Evolutionary conservation across 106 monocot genomes (phyloP).

Genomic region (Acorus gramineus): DNA sequence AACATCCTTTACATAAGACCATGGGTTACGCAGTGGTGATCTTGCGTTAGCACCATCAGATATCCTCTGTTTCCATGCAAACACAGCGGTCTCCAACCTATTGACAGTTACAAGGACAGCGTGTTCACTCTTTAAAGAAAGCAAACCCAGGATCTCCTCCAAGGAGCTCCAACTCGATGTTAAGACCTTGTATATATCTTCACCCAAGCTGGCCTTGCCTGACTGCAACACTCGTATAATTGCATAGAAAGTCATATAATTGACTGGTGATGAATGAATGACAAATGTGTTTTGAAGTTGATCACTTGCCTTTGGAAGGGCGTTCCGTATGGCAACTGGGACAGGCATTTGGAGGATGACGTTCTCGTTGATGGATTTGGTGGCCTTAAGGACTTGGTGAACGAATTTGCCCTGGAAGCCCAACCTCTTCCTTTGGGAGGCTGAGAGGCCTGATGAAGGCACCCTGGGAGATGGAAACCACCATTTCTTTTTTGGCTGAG

Average conservation of each 20-base stretch:
- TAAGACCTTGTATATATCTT: slow-evolving; percentile 39
- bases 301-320: slow-evolving; percentile 63
- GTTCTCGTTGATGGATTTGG: slow-evolving; percentile 89
- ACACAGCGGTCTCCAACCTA: slow-evolving; percentile 55
- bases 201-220: slow-evolving; percentile 69
- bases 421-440: slow-evolving; percentile 52
- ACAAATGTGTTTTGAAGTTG: not conserved
- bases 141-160: slow-evolving; percentile 51
- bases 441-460: slow-evolving; percentile 67
- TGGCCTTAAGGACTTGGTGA: slow-evolving; percentile 87
- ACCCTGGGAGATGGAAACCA: slow-evolving; percentile 88
- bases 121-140: slow-evolving; percentile 71
- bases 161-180: slow-evolving; percentile 28
- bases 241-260: too few species aligned
- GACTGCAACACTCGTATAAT: slow-evolving; percentile 30
- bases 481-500: slow-evolving; percentile 57
- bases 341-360: slow-evolving; percentile 71
- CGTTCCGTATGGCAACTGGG: slow-evolving; percentile 42
- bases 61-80: slow-evolving; percentile 56
- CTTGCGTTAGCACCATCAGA: slow-evolving; percentile 33
- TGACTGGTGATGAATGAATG: too few species aligned
- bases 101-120: slow-evolving; percentile 70
- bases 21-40: slow-evolving; percentile 29
- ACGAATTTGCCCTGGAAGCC: slow-evolving; percentile 68
- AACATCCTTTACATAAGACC: slow-evolving; percentile 39